phyloP scores from a whole-genome alignment of 257 asterid species.

The Fraxinus pennsylvanica region DNA sequence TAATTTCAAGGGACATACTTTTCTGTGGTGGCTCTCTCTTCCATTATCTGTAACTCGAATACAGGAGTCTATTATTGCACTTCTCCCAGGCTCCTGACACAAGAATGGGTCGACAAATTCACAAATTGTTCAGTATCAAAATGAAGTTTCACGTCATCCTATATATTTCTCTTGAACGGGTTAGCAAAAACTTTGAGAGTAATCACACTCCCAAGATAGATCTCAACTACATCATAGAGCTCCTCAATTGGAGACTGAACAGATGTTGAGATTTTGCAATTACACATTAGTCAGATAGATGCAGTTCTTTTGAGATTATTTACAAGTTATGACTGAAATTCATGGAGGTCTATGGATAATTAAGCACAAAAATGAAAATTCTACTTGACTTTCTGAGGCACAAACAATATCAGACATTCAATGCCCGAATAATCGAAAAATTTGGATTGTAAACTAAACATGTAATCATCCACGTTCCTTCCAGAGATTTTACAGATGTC shows the following conservation, averaged over 20 bases:
- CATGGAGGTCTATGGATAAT: background rate
- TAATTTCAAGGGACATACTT: conserved; percentile 39
- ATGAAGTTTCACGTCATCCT: background rate
- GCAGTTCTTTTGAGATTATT: conserved; percentile 15
- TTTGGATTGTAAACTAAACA: no score
- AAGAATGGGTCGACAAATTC: conserved; percentile 13
- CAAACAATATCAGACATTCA: background rate
- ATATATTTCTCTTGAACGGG: background rate
- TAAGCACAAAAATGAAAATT: background rate
- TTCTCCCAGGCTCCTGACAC: conserved; percentile 72
- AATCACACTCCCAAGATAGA: background rate
- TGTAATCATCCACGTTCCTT: no score
- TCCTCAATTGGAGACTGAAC: background rate
- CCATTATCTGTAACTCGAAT: conserved; percentile 72
- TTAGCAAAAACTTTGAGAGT: background rate
- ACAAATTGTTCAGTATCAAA: background rate
- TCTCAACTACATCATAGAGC: background rate
- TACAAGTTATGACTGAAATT: background rate
- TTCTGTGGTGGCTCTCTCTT: conserved; percentile 70
- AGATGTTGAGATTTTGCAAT: background rate
- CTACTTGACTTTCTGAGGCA: background rate
- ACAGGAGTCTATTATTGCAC: conserved; percentile 79
- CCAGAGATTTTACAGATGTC: no score
- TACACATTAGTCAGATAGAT: background rate
- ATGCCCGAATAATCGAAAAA: background rate